Percentiles rank a stretch among this genome's conserved stretches.
These are phyloP conservation scores for Cercospora sesami DNA, from an alignment of 2,329 filamentous ascomycete species.

Conservation along the genomic window DNA sequence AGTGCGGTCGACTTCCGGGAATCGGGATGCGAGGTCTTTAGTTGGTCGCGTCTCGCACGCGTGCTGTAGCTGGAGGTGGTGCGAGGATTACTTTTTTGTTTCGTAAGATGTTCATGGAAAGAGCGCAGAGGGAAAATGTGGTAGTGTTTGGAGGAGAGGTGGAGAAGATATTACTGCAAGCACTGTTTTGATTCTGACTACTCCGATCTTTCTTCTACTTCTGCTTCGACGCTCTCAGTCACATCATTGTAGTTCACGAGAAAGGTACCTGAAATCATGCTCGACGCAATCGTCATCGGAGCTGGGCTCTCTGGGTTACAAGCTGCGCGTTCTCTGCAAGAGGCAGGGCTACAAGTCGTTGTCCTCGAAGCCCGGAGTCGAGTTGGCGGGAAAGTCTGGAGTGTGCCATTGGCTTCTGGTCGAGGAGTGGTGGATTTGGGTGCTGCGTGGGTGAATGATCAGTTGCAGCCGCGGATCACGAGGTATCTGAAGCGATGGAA, in stretches of 20 bases:
- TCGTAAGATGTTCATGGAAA: not conserved
- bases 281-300: constrained; percentile 21
- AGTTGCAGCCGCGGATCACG: constrained; percentile 45
- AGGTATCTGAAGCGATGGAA: constrained; percentile 1
- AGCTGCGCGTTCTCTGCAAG: constrained; percentile 28
- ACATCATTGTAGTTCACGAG: not conserved
- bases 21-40: not conserved
- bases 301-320: constrained; percentile 35
- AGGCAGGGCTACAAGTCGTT: constrained; percentile 26
- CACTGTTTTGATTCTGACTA: too few relatives aligned
- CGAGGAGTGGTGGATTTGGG: constrained; percentile 52
- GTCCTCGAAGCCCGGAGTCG: constrained; percentile 35
- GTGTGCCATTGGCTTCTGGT: constrained; percentile 5
- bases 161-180: too few relatives aligned
- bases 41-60: constrained; percentile 1
- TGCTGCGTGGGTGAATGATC: constrained; percentile 61
- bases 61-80: constrained; percentile 6
- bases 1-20: not conserved
- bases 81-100: not conserved
- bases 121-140: not conserved
- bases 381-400: constrained; percentile 32
- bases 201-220: too few relatives aligned
- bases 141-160: too few relatives aligned
- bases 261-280: not conserved
- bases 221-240: too few relatives aligned